Evolutionary conservation across 345 rosid genomes (phyloP).

Genomic region (Gossypium mustelinum): DNA sequence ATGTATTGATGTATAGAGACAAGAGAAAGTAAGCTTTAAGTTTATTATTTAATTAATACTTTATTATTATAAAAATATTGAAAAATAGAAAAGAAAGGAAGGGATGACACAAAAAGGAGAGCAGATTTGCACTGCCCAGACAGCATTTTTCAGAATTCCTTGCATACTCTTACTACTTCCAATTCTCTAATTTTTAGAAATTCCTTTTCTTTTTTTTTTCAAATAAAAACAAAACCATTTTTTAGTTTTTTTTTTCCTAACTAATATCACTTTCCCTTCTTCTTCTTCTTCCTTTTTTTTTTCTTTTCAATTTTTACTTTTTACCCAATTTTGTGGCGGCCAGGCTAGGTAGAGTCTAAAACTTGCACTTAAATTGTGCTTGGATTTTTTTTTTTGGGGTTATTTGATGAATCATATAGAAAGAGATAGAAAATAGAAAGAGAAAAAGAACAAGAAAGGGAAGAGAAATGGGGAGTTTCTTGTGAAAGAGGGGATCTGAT

Average conservation of each 20-base stretch:
- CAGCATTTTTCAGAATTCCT: conserved; percentile 34
- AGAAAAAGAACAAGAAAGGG: conserved; percentile 20
- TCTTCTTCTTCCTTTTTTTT: background rate
- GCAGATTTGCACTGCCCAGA: background rate
- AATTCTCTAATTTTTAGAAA: conserved; percentile 27
- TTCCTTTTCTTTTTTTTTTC: background rate
- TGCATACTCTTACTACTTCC: conserved; percentile 24
- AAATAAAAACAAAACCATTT: conserved; percentile 14
- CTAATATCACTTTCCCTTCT: conserved; percentile 6
- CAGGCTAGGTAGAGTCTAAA: background rate
- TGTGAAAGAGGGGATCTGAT: conserved; percentile 44
- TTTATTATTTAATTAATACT: background rate
- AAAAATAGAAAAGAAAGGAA: background rate
- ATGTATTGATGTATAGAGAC: background rate
- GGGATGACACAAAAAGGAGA: background rate
- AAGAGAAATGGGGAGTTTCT: conserved; percentile 17
- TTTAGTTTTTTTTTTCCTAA: background rate
- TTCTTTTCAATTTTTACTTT: background rate
- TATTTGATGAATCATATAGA: conserved; percentile 22
- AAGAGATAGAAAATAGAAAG: conserved; percentile 28
- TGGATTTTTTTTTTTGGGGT: conserved; percentile 15
- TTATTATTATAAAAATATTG: background rate
- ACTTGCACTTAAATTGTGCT: conserved; percentile 1
- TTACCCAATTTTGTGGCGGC: background rate
- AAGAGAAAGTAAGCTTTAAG: background rate